Conservation (phyloP, 441 rosid species). For the Mallotus japonicus region DNA sequence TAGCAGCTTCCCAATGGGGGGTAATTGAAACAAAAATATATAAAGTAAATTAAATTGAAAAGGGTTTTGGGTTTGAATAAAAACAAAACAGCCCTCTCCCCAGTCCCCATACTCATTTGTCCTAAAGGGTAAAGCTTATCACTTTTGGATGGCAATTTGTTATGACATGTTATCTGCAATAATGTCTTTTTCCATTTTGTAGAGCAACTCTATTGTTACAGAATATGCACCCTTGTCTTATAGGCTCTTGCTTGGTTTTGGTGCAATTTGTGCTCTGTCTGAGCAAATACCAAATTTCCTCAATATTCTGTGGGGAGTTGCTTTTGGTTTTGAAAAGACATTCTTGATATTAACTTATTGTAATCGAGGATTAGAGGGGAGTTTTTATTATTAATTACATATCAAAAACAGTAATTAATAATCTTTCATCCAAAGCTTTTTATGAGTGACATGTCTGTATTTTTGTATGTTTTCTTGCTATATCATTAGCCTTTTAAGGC, state of each 20-base stretch:
- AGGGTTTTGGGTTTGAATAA: not conserved
- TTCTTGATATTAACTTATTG: not conserved
- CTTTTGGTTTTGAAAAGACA: not conserved
- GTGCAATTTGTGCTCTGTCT: conserved; percentile 17
- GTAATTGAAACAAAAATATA: not conserved
- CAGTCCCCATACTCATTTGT: conserved; percentile 24
- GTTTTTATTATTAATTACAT: no score
- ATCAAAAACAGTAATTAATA: not conserved
- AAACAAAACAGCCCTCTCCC: conserved; percentile 7
- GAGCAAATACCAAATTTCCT: conserved; percentile 11
- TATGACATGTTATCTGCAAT: conserved; percentile 30
- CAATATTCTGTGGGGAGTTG: no score
- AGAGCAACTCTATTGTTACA: conserved; percentile 24
- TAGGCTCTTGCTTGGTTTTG: conserved; percentile 9
- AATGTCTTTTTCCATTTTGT: conserved; percentile 31
- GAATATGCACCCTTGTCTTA: conserved; percentile 22
- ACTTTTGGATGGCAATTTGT: conserved; percentile 22
- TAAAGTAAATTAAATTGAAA: not conserved
- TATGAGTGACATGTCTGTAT: conserved; percentile 3
- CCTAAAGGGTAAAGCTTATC: conserved; percentile 12
- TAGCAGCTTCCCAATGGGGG: conserved; percentile 1
- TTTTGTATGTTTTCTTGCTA: conserved; percentile 14
- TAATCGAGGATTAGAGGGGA: not conserved
- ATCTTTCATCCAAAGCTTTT: not conserved
- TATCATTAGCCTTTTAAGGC: conserved; percentile 25